Evolutionary conservation across 1,139 yeast genomes (phyloP), one percentile per base, ranked within the genome.

Genomic region (Wickerhamiella pararugosa): DNA sequence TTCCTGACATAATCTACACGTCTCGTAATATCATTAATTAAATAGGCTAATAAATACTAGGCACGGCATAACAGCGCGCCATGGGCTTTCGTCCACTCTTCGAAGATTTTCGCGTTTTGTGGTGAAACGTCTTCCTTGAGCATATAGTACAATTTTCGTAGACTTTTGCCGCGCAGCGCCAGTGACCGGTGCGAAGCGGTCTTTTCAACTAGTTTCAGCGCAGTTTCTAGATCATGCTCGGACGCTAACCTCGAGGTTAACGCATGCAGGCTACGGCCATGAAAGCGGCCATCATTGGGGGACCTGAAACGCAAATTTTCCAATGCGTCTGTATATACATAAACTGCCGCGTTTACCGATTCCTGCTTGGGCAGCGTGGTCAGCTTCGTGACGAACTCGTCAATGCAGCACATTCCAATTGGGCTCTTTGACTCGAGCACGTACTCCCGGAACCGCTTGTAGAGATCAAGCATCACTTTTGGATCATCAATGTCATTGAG

Each of bases 331-430:
- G 42, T 34, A 36, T 52, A 51, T 4, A 56, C 41, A 7, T 37
- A 33, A 37, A 50, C 52, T 1, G 59, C 62, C 11, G 44, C 29
- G 9, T 44, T 46, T 9, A 47, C 37, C 1, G 55, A 39, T 8
- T 38, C 37, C 4, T 43, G 45, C 5, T 50, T 45, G 7, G 39
- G 36, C n/a, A 49, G 41, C 27, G 47, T 36, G 36, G 51, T 46
- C 2, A 58, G 45, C 21, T 51, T 47, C 31, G 29, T 37, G 3
- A 58, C 56, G 34, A 58, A 52, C 43, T 47, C 45, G 39, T 56
- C 61, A 7, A 50, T 42, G 10, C 53, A 46, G 2, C 45, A 45
- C 26, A 51, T 8, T 4, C 46, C 43, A n/a, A 46, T 42, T 5
- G 33, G 32, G 7, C 42, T 15, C 7, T 29, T 27, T 5, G 37